Evolutionary conservation across 1,284 basidiomycete species (phyloP).

Genomic region (Sporisorium reilianum): DNA sequence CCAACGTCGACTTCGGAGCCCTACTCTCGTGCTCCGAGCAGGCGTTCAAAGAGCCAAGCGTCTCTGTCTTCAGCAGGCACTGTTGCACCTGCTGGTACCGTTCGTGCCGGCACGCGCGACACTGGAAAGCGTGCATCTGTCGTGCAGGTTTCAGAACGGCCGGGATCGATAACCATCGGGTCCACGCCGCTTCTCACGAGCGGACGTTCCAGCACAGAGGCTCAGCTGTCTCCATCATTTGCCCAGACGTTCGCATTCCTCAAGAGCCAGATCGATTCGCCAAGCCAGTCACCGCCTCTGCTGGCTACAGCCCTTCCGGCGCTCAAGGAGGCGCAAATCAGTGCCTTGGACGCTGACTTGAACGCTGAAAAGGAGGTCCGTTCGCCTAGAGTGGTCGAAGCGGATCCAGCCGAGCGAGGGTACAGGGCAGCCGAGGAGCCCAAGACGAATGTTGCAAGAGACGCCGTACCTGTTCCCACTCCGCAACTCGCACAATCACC

Average conservation of each 20-base stretch:
- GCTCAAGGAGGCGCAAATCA: neutral
- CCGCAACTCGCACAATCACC: neutral
- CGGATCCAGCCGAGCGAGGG: neutral
- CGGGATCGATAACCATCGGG: constrained; percentile 8
- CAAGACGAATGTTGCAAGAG: neutral
- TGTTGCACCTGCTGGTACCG: neutral
- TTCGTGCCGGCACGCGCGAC: neutral
- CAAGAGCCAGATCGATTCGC: constrained; percentile 36
- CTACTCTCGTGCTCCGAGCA: neutral
- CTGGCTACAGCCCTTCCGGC: neutral
- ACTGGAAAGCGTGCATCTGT: neutral
- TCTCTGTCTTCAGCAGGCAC: constrained; percentile 6
- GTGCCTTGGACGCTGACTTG: neutral
- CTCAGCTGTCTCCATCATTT: constrained; percentile 37
- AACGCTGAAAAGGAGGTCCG: neutral
- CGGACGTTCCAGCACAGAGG: constrained; percentile 13
- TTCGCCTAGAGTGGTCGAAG: neutral
- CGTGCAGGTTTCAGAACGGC: neutral
- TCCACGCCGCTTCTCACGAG: constrained; percentile 8
- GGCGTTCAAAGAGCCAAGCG: constrained; percentile 18
- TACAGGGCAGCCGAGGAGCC: neutral
- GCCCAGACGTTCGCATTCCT: constrained; percentile 38
- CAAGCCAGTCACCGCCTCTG: constrained; percentile 11
- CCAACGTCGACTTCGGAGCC: neutral
- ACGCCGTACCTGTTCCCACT: neutral